These are phyloP conservation scores for Casuarina glauca DNA, from an alignment of 306 rosid species.

Conservation along the genomic window DNA sequence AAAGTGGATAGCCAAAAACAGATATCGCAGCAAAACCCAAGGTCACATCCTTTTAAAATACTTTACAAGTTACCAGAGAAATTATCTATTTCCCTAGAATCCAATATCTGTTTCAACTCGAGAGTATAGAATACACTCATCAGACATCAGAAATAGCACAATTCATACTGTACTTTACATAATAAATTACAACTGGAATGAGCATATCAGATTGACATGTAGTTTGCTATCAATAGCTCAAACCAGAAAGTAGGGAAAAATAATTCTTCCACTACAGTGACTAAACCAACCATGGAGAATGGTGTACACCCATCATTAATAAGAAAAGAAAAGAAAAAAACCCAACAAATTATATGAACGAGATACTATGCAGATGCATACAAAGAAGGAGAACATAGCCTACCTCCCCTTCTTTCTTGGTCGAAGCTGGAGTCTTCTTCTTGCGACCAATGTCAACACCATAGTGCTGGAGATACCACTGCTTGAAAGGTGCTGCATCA, in stretches of 20 bases:
- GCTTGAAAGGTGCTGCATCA: conserved; percentile 64
- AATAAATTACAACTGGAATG: background rate
- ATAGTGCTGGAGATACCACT: conserved; percentile 65
- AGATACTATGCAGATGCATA: background rate
- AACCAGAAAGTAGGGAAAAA: too few species aligned
- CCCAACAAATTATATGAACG: background rate
- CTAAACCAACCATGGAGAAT: background rate
- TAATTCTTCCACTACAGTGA: too few species aligned
- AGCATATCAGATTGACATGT: background rate
- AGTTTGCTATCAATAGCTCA: background rate
- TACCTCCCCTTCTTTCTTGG: conserved; percentile 71
- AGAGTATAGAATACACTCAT: too few species aligned
- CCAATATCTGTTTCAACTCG: too few species aligned
- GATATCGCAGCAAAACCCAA: too few species aligned
- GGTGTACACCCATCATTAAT: background rate
- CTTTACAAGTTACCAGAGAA: too few species aligned
- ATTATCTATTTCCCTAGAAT: too few species aligned
- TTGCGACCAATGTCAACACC: conserved; percentile 58
- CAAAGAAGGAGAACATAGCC: background rate
- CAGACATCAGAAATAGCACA: too few species aligned
- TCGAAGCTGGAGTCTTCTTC: conserved; percentile 37
- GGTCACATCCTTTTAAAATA: too few species aligned
- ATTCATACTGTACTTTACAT: too few species aligned
- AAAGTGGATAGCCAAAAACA: too few species aligned
- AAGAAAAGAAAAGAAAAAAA: background rate